Base-by-base conservation (phyloP, 352 stramenopile genomes). In the Phytophthora uliginosa region DNA sequence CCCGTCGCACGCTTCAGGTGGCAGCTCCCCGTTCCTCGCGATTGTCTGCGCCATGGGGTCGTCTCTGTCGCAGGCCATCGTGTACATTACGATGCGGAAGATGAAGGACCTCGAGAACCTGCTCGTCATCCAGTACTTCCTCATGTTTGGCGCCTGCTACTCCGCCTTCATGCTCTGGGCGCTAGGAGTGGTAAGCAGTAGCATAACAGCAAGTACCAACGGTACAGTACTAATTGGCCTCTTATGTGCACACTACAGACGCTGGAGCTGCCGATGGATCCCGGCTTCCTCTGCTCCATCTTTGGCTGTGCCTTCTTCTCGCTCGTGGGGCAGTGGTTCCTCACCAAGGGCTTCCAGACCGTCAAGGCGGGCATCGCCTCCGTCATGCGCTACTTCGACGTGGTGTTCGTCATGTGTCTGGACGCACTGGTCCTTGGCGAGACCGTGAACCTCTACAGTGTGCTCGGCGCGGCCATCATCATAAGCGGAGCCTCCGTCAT, bases 311-410 rank as follows among this genome's bases (percentile, higher is more conserved):
- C 72, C 2, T 63, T 84, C 34, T 79, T 89, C 52, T 86, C 84
- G 7, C 79, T 78, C n/a, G 34, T 93, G 31, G 84, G 82, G 0
- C 69, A 86, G 62, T 55, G 88, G 50, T 88, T 88, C 68, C 71
- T 91, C 56, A 89, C 85, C 15, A 78, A 79, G 17, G 84, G 85
- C 7, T 83, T 91, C 34, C 82, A 93, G 74, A 76, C 77, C 5
- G 86, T 89, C 47, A 82, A 88, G 42, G 82, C 82, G 0, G 86
- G 82, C 3, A 84, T 93, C 56, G 82, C 77, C 2, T 91, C 84
- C 2, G 83, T 90, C 69, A 90, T 93, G 83, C 76, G 79, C 31
- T 91, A 92, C 63, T 87, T 91, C 50, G 81, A 93, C 78, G 78
- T 93, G 34, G 69, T 93, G 1, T 93, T 91, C 55, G 84, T 93